Conservation (phyloP, 1,284 basidiomycete genomes). For the Ganoderma lucidum region DNA sequence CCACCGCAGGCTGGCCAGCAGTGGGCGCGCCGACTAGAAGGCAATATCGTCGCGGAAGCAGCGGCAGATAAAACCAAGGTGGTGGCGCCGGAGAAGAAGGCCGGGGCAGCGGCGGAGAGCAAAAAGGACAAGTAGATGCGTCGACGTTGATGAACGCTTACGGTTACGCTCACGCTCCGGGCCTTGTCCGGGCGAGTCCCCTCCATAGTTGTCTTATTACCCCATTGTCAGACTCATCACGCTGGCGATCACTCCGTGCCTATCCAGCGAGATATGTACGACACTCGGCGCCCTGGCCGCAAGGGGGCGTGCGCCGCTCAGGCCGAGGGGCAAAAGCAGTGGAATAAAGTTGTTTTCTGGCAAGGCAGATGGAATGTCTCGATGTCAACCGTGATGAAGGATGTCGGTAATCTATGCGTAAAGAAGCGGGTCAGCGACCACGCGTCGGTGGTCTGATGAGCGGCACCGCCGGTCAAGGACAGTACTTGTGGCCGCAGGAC, state of each 20-base stretch:
- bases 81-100: slow-evolving; percentile 23
- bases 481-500: not conserved
- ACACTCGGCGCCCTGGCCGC: not conserved
- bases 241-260: not conserved
- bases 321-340: not conserved
- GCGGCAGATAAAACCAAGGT: slow-evolving; percentile 22
- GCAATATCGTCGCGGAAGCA: slow-evolving; percentile 55
- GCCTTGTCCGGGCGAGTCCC: not conserved
- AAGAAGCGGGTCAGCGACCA: slow-evolving; percentile 5
- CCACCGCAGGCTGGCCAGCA: slow-evolving; percentile 80
- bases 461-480: not conserved
- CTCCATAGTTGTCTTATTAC: not conserved
- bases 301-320: not conserved
- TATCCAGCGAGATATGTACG: not conserved
- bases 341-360: not conserved
- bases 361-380: no score
- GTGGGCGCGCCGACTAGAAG: slow-evolving; percentile 78
- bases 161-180: not conserved
- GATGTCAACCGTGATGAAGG: slow-evolving; percentile 14
- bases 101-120: slow-evolving; percentile 34
- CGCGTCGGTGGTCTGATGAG: slow-evolving; percentile 19
- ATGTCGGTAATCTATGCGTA: slow-evolving; percentile 19
- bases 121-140: slow-evolving; percentile 46
- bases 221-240: not conserved
- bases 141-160: slow-evolving; percentile 2